phyloP scores from a whole-genome alignment of 1,284 basidiomycete genomes.

The Lentinula novae-zelandiae region DNA sequence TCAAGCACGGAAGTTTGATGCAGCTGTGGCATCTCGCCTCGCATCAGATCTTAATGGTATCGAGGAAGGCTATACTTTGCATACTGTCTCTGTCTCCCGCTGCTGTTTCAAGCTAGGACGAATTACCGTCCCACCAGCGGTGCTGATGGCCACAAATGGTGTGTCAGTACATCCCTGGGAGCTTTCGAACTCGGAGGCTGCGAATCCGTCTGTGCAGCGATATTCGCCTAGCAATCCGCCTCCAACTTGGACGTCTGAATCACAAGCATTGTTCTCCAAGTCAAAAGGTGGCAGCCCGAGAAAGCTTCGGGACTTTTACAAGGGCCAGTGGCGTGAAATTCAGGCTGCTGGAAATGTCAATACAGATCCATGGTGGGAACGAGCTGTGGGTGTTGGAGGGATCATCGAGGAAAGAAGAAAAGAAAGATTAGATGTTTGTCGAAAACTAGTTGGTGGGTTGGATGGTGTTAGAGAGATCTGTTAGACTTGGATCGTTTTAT shows the following conservation, averaged over 20 bases:
- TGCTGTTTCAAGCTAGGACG: conserved; percentile 74
- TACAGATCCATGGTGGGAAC: conserved; percentile 52
- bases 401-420: conserved; percentile 42
- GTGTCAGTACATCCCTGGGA: conserved; percentile 34
- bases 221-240: conserved; percentile 49
- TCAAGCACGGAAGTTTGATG: not conserved
- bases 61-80: conserved; percentile 55
- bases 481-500: not conserved
- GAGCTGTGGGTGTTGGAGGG: conserved; percentile 46
- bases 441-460: conserved; percentile 40
- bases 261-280: conserved; percentile 32
- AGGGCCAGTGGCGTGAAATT: conserved; percentile 54
- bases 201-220: conserved; percentile 30
- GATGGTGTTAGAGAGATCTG: conserved; percentile 28
- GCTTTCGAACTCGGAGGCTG: conserved; percentile 9
- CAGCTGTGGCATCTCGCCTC: conserved; percentile 20
- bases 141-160: conserved; percentile 55
- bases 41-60: conserved; percentile 13
- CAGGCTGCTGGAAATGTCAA: conserved; percentile 15
- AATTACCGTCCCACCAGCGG: conserved; percentile 70
- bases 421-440: conserved; percentile 35
- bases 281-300: conserved; percentile 21
- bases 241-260: conserved; percentile 45
- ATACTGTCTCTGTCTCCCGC: conserved; percentile 68
- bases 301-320: conserved; percentile 40